Evolutionary conservation across 345 rosid species (phyloP).

Genomic region (Pistacia vera): DNA sequence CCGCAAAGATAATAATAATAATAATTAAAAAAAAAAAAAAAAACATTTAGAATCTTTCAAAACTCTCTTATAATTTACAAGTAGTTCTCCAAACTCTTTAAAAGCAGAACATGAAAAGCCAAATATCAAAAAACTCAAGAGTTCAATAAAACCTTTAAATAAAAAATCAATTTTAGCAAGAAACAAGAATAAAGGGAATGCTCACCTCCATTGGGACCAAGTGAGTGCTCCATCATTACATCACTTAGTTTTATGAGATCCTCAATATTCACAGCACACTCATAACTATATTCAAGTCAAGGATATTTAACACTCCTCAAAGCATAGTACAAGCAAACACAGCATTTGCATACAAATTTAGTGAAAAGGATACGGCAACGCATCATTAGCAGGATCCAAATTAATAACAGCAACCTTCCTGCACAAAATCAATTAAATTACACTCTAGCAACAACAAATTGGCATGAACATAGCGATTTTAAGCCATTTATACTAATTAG

Average conservation of each 20-base stretch:
- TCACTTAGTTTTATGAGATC: slow-evolving; percentile 78
- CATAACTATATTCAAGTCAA: slow-evolving; percentile 67
- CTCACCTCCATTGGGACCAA: slow-evolving; percentile 96
- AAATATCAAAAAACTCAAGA: not conserved
- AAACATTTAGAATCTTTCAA: not conserved
- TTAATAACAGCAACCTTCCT: slow-evolving; percentile 92
- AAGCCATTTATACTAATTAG: not conserved
- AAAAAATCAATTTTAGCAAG: not conserved
- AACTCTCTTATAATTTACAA: not conserved
- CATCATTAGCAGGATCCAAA: slow-evolving; percentile 94
- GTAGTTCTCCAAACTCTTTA: too few species aligned
- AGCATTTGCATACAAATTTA: not conserved
- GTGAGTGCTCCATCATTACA: slow-evolving; percentile 82
- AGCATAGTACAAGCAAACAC: not conserved
- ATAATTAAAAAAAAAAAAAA: too few species aligned
- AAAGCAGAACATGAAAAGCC: too few species aligned
- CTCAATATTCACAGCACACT: slow-evolving; percentile 83
- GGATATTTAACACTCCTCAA: slow-evolving; percentile 20
- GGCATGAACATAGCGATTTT: not conserved
- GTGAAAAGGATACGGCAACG: slow-evolving; percentile 72
- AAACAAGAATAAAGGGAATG: not conserved
- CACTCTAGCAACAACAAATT: not conserved
- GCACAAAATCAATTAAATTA: slow-evolving; percentile 17
- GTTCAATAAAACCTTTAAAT: not conserved
- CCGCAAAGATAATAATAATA: not conserved